Evolutionary conservation across 192 early-diverging fungal species (phyloP).

Genomic region (Coemansia sp.): DNA sequence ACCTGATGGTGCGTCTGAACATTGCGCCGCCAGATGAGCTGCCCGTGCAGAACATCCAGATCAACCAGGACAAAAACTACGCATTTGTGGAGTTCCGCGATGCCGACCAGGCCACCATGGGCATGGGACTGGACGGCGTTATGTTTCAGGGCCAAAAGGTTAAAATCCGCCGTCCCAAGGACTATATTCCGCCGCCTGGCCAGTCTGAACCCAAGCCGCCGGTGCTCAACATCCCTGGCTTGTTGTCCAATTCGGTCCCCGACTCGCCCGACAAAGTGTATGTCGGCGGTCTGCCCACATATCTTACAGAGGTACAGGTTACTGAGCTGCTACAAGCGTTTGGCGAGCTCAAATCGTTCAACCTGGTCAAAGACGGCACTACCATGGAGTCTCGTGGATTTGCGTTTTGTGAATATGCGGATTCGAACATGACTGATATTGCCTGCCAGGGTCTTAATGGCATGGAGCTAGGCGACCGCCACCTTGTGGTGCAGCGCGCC

Average conservation of each 20-base stretch:
- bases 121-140: slow-evolving; percentile 92
- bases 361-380: slow-evolving; percentile 83
- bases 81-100: slow-evolving; percentile 95
- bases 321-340: slow-evolving; percentile 91
- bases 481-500: slow-evolving; percentile 92
- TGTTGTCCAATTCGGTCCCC: slow-evolving; percentile 86
- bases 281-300: slow-evolving; percentile 86
- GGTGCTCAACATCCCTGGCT: slow-evolving; percentile 67
- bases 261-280: slow-evolving; percentile 94
- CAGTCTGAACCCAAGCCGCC: slow-evolving; percentile 63
- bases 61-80: slow-evolving; percentile 93
- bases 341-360: slow-evolving; percentile 90
- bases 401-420: slow-evolving; percentile 95
- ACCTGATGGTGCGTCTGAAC: slow-evolving; percentile 75
- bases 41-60: slow-evolving; percentile 78
- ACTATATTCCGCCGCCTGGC: slow-evolving; percentile 67
- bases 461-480: slow-evolving; percentile 92
- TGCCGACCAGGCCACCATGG: slow-evolving; percentile 84
- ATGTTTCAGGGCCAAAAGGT: slow-evolving; percentile 77
- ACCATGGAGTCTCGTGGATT: slow-evolving; percentile 83
- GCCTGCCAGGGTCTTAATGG: slow-evolving; percentile 95
- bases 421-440: slow-evolving; percentile 85
- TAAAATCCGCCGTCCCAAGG: slow-evolving; percentile 93
- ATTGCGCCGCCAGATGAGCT: slow-evolving; percentile 67
- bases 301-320: slow-evolving; percentile 90